These are phyloP conservation scores for Atractiella rhizophila DNA, from an alignment of 768 basidiomycete species.

Conservation along the genomic window DNA sequence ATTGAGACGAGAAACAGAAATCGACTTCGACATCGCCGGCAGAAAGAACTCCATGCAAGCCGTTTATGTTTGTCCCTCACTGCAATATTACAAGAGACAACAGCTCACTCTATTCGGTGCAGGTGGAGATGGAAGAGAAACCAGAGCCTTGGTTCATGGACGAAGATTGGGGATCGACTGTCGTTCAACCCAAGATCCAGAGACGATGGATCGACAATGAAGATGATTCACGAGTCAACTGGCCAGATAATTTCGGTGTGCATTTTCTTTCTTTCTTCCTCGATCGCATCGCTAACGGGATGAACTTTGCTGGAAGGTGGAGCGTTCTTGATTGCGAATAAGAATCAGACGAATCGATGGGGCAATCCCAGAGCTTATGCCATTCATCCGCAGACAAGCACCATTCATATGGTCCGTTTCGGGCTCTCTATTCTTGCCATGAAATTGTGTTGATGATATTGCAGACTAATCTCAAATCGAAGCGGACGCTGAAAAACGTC, in stretches of 20 bases:
- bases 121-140: slow-evolving; percentile 28
- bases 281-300: neutral
- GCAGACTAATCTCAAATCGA: slow-evolving; percentile 30
- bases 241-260: slow-evolving; percentile 34
- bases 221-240: slow-evolving; percentile 30
- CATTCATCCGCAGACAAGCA: neutral
- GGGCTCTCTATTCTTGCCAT: too few species aligned
- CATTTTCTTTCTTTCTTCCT: slow-evolving; percentile 20
- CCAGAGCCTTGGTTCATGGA: slow-evolving; percentile 35
- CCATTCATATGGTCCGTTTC: slow-evolving; percentile 11
- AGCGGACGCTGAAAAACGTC: slow-evolving; percentile 35
- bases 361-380: neutral
- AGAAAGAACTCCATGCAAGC: slow-evolving; percentile 33
- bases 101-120: neutral
- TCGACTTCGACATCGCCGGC: slow-evolving; percentile 41
- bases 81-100: neutral
- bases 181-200: slow-evolving; percentile 32
- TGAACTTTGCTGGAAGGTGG: slow-evolving; percentile 25
- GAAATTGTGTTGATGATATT: too few species aligned
- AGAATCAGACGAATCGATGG: neutral
- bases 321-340: neutral
- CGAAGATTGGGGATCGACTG: slow-evolving; percentile 36
- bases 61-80: slow-evolving; percentile 26
- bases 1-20: slow-evolving; percentile 19
- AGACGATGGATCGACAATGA: slow-evolving; percentile 31